Base-by-base conservation (phyloP, 352 stramenopile genomes). In the Globisporangium paddicum region DNA sequence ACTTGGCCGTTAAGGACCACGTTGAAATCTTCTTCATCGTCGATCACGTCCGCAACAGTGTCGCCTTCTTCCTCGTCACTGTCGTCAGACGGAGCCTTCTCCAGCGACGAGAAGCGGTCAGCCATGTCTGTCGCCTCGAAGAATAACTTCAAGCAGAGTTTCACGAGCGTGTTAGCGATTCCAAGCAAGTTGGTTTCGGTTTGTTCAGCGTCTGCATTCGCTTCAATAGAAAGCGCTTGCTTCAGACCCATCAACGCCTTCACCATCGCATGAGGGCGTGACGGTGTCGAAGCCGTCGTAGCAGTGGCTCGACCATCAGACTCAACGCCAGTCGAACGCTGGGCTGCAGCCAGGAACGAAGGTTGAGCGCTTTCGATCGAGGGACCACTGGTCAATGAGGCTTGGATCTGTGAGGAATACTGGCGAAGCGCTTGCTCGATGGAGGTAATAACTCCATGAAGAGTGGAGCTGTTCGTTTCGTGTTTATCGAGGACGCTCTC, bases 61-160 rank as follows among this genome's bases (percentile, higher is more conserved):
- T 18, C n/a, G 13, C 52, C 32, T 30, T 52, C 47, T 37, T 59
- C 54, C 13, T 53, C 55, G 11, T 11, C 52, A 23, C 35, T 63
- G 10, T 47, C 49, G 18, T 52, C 62, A 14, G 50, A 56, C 8
- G 62, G 34, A 13, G 14, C 32, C 23, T 60, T 46, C 13, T 66
- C 57, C 7, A 61, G 50, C 30, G 62, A 48, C 7, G 79, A 86
- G 5, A 87, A 54, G 18, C 75, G 73, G 62, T 87, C 68, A 16
- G 77, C 77, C 72, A 91, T 72, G 47, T 82, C 66, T 2, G 75
- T 86, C 28, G 77, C 81, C 49, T 89, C 72, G 44, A 89, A 89
- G 64, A 91, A 91, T 18, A 79, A 51, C 23, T 74, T 72, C 16
- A 86, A 70, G 26, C 78, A 87, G 35, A 55, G 46, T 14, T 72